A percentile compares a stretch with the other conserved stretches of the same genome.
Evolutionary conservation across 176 grass and related monocot species (phyloP).

Genomic region (Otatea glauca): DNA sequence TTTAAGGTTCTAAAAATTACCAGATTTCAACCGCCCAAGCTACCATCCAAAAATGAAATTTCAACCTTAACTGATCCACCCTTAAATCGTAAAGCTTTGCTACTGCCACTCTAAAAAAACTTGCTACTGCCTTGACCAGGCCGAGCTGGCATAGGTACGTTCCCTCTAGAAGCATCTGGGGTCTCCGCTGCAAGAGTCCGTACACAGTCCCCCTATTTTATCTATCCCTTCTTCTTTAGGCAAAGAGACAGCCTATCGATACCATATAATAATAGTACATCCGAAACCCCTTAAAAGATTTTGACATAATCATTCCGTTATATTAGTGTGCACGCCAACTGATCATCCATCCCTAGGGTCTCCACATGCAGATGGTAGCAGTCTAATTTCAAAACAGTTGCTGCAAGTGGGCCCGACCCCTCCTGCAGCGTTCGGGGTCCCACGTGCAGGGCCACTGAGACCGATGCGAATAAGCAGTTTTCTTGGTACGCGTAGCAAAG

Average conservation of each 20-base stretch:
- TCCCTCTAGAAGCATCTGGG: conserved; percentile 1
- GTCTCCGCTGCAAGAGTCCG: neutral
- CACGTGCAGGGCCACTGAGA: neutral
- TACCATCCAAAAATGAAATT: too few species aligned
- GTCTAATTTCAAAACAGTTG: too few species aligned
- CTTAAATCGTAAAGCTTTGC: too few species aligned
- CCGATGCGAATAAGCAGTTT: neutral
- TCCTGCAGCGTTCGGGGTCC: neutral
- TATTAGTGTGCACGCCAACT: neutral
- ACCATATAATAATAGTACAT: too few species aligned
- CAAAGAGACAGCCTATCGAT: too few species aligned
- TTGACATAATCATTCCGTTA: neutral
- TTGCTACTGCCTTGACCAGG: neutral
- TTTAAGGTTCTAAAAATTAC: too few species aligned
- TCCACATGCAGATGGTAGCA: too few species aligned
- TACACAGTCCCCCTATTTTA: neutral
- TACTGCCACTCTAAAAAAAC: too few species aligned
- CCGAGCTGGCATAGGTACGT: neutral
- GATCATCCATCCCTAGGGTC: neutral
- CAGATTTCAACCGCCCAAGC: too few species aligned
- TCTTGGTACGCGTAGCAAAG: neutral
- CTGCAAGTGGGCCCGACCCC: neutral
- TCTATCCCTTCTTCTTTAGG: neutral
- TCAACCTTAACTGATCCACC: too few species aligned
- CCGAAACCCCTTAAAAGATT: too few species aligned